Evolutionary conservation across 768 basidiomycete genomes (phyloP).

Genomic region (Agaricus sinodeliciosus): DNA sequence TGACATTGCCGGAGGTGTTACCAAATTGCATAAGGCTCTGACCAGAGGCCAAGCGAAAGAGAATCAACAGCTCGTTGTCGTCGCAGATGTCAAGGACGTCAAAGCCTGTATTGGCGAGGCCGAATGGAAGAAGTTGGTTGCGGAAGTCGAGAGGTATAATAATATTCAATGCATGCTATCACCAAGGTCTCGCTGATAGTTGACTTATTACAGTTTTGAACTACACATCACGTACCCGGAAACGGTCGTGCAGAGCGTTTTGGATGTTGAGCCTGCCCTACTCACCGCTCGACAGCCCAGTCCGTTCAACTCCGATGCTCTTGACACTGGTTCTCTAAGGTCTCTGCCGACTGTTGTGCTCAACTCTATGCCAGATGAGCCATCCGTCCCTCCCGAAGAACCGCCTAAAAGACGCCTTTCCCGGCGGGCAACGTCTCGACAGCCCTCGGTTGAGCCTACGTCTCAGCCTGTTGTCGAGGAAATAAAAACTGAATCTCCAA

Average conservation of each 20-base stretch:
- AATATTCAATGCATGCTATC: constrained; percentile 9
- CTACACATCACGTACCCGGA: constrained; percentile 39
- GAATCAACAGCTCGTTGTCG: constrained; percentile 41
- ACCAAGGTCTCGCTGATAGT: not conserved
- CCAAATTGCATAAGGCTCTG: constrained; percentile 46
- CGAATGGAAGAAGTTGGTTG: constrained; percentile 47
- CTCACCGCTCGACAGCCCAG: constrained; percentile 17
- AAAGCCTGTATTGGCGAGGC: constrained; percentile 43
- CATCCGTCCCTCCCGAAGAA: constrained; percentile 29
- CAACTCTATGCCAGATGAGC: constrained; percentile 48
- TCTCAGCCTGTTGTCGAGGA: not conserved
- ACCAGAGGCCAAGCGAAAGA: constrained; percentile 45
- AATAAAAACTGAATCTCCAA: constrained; percentile 6
- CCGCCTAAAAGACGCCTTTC: constrained; percentile 20
- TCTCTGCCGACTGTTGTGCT: constrained; percentile 41
- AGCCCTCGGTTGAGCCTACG: constrained; percentile 31
- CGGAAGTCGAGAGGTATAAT: constrained; percentile 44
- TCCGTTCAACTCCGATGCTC: constrained; percentile 13
- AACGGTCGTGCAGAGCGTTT: constrained; percentile 46
- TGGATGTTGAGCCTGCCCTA: constrained; percentile 26
- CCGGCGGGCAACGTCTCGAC: constrained; percentile 34
- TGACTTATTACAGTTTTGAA: constrained; percentile 23
- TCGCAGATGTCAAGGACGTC: constrained; percentile 45
- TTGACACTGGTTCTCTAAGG: constrained; percentile 22
- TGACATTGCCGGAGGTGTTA: constrained; percentile 40